Base-by-base conservation (phyloP, 75 land plant genomes). In the Pseudotsuga menziesii region DNA sequence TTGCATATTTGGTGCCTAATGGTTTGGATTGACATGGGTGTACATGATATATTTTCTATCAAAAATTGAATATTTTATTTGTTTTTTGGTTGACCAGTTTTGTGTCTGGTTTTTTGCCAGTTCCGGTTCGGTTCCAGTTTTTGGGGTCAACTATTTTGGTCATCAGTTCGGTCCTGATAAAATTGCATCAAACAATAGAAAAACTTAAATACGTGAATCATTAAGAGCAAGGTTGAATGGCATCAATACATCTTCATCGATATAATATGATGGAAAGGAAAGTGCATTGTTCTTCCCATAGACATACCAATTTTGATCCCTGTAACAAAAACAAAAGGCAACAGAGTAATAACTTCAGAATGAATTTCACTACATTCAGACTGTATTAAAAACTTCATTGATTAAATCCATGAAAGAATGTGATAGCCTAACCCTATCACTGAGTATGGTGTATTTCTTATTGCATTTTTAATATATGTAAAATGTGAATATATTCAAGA, bases 191-290 rank as follows among this genome's bases (percentile, higher is more conserved):
- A 22, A 25, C 64, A 61, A 25, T 22, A 74, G n/a, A 15, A 74
- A 25, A 26, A 5, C 57, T 29, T 13, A 26, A 15, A 55, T 32
- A 27, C 16, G 1, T 14, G 9, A 74, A 25, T 19, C 29, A 56
- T 57, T 74, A 25, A 5, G 32, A 74, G 75, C 58, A 56, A 26
- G 17, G 61, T 25, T 22, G 17, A 74, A 36, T 55, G 76, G 56
- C 14, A 39, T 52, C 75, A 60, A 78, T 91, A 96, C 98, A 86
- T 96, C 88, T 89, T 96, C 98, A 84, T 91, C 89, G 82, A 96
- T 96, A 78, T 91, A 96, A 80, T 90, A 93, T 48, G 97, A 91
- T 55, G 98, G 98, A 79, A 96, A 96, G 61, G 96, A 91, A 17
- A 95, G 85, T 54, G 89, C 83, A 66, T 84, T 87, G 76, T 83